A percentile compares a stretch with the other conserved stretches of the same genome.
Evolutionary conservation across 306 rosid species (phyloP).

Genomic region (Rubus idaeus): DNA sequence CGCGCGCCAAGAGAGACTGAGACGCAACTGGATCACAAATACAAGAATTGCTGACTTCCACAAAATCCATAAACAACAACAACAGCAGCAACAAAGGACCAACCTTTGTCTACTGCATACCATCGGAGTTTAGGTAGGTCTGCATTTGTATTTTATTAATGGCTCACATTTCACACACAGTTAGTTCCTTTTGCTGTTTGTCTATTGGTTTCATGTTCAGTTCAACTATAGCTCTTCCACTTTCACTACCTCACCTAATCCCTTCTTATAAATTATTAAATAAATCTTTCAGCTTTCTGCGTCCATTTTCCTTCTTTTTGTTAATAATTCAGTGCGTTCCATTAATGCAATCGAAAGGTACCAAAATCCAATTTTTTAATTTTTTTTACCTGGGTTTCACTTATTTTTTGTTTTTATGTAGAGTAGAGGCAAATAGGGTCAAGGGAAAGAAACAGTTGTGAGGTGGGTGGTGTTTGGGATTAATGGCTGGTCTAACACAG

Average conservation of each 20-base stretch:
- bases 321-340: background rate
- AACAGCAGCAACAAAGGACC: background rate
- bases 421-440: constrained; percentile 16
- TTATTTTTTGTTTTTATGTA: background rate
- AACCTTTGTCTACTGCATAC: background rate
- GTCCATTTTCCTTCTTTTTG: background rate
- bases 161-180: background rate
- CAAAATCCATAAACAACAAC: background rate
- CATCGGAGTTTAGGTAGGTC: constrained; percentile 9
- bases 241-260: background rate
- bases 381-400: background rate
- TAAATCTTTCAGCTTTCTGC: background rate
- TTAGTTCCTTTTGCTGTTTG: too few relatives aligned
- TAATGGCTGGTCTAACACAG: constrained; percentile 58
- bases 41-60: background rate
- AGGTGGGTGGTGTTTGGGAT: constrained; percentile 43
- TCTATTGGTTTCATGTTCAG: background rate
- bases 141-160: background rate
- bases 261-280: too few relatives aligned
- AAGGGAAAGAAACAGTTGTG: constrained; percentile 33
- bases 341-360: background rate
- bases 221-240: constrained; percentile 7
- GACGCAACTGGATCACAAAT: background rate
- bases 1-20: background rate
- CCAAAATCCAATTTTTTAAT: background rate